Base-by-base conservation (phyloP, 257 asterid species). In the Ligustrum vulgare region DNA sequence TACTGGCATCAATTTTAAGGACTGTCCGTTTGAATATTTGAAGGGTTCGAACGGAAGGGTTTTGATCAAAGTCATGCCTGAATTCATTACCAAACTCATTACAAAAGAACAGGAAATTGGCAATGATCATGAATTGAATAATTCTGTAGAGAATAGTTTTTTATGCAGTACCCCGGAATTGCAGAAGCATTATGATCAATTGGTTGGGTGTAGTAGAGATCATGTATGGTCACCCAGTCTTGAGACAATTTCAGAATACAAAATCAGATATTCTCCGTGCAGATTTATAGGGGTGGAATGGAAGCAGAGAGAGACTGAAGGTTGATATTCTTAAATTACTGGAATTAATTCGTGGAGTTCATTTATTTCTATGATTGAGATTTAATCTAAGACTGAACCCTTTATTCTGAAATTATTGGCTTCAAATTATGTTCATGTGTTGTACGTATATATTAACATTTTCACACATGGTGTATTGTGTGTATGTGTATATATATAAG, bases 131-230 rank as follows among this genome's bases (percentile, higher is more conserved):
- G 66, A 6, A 18, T 54, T 6, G 11, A 54, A 13, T 36, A 20
- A n/a, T 54, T 4, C 63, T 16, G 23, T 18, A 51, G 23, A 65
- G 36, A 71, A 74, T 13, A 65, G 77, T n/a, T 69, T 68, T 32
- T 31, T 93, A 37, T 93, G 98, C 69, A 89, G 84, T 81, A 91
- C 98, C 36, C 98, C 98, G 39, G 98, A 91, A 83, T 74, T 93
- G 89, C 85, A 86, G 86, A 88, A 86, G 80, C 93, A 86, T 28
- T 91, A 91, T 70, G 81, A 79, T 69, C 89, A 87, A 72, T 71
- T 93, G 65, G 96, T 93, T 32, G 93, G 94, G 47, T 68, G 85
- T 0, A 60, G 10, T 23, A 86, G 67, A 67, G 95, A 83, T 35
- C 91, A 86, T 77, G 35, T 75, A 3, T 93, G 97, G 97, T 93